Conservation (phyloP, 1,139 yeast species). For the Taphrina wiesneri region DNA sequence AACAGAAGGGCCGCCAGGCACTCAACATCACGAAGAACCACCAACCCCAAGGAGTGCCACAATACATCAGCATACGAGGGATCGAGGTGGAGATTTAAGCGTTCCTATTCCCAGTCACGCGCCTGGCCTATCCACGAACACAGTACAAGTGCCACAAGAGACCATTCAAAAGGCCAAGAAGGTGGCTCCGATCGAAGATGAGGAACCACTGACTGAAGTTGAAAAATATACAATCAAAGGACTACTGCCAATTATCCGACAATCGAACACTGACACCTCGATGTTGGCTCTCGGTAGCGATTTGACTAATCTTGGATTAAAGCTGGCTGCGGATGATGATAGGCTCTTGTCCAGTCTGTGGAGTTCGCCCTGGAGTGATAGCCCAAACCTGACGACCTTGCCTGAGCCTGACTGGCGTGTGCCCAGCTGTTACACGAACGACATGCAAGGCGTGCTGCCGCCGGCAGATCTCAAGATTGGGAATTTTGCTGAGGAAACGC, state of each 20-base stretch:
- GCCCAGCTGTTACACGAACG: constrained; percentile 60
- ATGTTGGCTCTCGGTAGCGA: constrained; percentile 84
- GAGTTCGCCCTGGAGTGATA: constrained; percentile 19
- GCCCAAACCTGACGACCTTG: constrained; percentile 7
- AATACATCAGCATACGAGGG: constrained; percentile 11
- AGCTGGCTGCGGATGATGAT: constrained; percentile 49
- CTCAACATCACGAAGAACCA: constrained; percentile 22
- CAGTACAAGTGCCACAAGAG: neutral
- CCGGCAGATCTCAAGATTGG: constrained; percentile 69
- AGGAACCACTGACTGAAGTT: constrained; percentile 28
- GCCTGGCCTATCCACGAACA: constrained; percentile 19
- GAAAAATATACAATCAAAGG: constrained; percentile 69
- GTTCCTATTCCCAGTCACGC: constrained; percentile 28
- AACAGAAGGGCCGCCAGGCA: constrained; percentile 22
- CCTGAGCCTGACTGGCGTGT: constrained; percentile 72
- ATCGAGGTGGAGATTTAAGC: constrained; percentile 17
- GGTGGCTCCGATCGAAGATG: constrained; percentile 6
- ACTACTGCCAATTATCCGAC: constrained; percentile 63
- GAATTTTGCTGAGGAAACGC: constrained; percentile 83
- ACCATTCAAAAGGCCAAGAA: constrained; percentile 8
- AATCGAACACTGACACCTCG: constrained; percentile 66
- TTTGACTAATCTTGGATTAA: constrained; percentile 69
- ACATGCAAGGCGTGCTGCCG: constrained; percentile 49
- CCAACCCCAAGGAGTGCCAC: constrained; percentile 16
- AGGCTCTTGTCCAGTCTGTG: constrained; percentile 40